Conservation (phyloP, 257 asterid species). For the Leptodermis oblonga region DNA sequence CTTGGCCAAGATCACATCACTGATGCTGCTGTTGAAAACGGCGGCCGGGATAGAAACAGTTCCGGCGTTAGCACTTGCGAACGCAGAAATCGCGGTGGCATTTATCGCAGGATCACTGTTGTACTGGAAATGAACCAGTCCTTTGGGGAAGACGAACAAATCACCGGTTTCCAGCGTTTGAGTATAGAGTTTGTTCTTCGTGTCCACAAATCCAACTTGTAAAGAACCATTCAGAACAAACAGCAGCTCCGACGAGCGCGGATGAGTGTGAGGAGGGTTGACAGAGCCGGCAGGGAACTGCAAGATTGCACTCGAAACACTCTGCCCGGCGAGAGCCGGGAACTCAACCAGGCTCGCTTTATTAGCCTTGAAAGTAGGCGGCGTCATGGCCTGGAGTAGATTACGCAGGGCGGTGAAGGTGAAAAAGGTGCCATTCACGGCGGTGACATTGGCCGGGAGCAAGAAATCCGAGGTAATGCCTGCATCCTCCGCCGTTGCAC, state of each 20-base stretch:
- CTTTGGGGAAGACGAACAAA: conserved; percentile 50
- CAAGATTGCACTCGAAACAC: conserved; percentile 31
- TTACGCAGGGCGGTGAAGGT: conserved; percentile 20
- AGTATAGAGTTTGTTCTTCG: conserved; percentile 25
- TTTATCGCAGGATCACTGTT: conserved; percentile 11
- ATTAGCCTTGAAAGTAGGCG: conserved; percentile 15
- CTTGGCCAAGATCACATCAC: conserved; percentile 24
- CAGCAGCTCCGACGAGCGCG: conserved; percentile 46
- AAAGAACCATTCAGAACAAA: conserved; percentile 26
- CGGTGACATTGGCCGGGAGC: conserved; percentile 23
- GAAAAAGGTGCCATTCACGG: conserved; percentile 32
- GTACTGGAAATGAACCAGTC: conserved; percentile 45
- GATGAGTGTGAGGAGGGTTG: conserved; percentile 52
- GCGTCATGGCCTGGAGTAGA: background rate
- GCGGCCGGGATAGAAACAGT: conserved; percentile 29
- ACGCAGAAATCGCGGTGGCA: conserved; percentile 26
- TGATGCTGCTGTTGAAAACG: conserved; percentile 28
- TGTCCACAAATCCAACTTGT: conserved; percentile 43
- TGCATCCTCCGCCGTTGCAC: conserved; percentile 28
- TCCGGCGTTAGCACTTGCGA: conserved; percentile 33
- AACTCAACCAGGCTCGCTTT: conserved; percentile 35
- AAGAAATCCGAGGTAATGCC: conserved; percentile 39
- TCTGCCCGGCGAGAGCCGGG: conserved; percentile 43
- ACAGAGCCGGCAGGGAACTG: conserved; percentile 31
- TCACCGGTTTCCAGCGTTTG: conserved; percentile 40